Evolutionary conservation across 805 yeast species (phyloP).

Genomic region (Myxozyma geophila): DNA sequence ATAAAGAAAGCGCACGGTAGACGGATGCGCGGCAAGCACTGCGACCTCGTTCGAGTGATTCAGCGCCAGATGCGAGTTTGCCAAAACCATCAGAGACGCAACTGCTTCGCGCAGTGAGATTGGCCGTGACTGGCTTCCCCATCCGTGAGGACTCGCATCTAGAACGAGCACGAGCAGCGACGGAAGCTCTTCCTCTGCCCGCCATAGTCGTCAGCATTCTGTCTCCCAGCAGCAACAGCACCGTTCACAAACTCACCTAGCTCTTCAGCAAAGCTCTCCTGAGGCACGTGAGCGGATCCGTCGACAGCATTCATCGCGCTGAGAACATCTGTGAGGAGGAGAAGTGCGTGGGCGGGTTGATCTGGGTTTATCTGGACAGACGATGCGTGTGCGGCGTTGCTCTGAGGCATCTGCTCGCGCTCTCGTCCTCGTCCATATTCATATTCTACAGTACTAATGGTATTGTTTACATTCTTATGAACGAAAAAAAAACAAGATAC

Average conservation of each 20-base stretch:
- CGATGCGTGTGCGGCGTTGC: background rate
- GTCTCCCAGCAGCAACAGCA: background rate
- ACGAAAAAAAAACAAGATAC: background rate
- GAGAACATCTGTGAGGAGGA: background rate
- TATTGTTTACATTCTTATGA: background rate
- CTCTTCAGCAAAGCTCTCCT: slow-evolving; percentile 16
- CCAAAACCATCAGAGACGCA: slow-evolving; percentile 69
- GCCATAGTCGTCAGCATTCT: background rate
- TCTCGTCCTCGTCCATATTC: too few relatives aligned
- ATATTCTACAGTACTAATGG: background rate
- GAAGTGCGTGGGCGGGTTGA: background rate
- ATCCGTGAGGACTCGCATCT: slow-evolving; percentile 75
- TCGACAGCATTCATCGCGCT: slow-evolving; percentile 33
- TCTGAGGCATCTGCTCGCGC: too few relatives aligned
- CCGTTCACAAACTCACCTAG: slow-evolving; percentile 9
- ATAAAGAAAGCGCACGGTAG: slow-evolving; percentile 69
- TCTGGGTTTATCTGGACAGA: background rate
- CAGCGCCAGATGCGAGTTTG: slow-evolving; percentile 86
- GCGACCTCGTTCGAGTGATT: slow-evolving; percentile 85
- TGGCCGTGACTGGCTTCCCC: slow-evolving; percentile 50
- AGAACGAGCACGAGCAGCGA: slow-evolving; percentile 77
- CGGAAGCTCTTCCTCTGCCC: slow-evolving; percentile 63
- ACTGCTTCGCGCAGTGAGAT: slow-evolving; percentile 58
- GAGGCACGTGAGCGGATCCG: slow-evolving; percentile 34
- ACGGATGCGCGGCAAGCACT: slow-evolving; percentile 73